Evolutionary conservation across 176 grass and related monocot genomes (phyloP).

Genomic region (Leersia perrieri): DNA sequence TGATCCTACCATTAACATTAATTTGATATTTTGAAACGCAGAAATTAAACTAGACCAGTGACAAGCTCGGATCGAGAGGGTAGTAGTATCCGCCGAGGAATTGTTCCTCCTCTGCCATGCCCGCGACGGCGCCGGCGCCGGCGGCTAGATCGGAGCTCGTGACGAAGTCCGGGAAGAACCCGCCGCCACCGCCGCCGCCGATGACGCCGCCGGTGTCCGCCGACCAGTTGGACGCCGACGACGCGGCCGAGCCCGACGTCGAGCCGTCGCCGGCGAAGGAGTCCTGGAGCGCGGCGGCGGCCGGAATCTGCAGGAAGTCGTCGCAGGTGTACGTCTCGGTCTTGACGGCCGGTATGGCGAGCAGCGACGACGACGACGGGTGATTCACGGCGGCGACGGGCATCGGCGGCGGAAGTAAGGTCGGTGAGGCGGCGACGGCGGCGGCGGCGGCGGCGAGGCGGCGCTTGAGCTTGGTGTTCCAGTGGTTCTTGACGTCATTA

Average conservation of each 20-base stretch:
- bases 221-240: slow-evolving; percentile 47
- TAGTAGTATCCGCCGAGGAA: slow-evolving; percentile 43
- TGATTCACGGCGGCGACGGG: background rate
- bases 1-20: slow-evolving; percentile 6
- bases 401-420: background rate
- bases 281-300: slow-evolving; percentile 15
- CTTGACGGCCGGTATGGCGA: slow-evolving; percentile 55
- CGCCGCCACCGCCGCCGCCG: background rate
- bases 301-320: slow-evolving; percentile 49
- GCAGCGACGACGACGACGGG: background rate
- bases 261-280: slow-evolving; percentile 15
- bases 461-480: slow-evolving; percentile 96
- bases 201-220: slow-evolving; percentile 2
- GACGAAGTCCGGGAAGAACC: slow-evolving; percentile 39
- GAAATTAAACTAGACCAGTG: slow-evolving; percentile 7
- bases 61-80: slow-evolving; percentile 41
- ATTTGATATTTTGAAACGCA: background rate
- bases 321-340: slow-evolving; percentile 62
- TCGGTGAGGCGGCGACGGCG: background rate
- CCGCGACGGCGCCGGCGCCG: background rate
- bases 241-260: slow-evolving; percentile 32
- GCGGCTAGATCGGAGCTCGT: background rate
- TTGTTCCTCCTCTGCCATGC: slow-evolving; percentile 15
- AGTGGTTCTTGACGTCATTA: slow-evolving; percentile 97
- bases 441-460: slow-evolving; percentile 21